Evolutionary conservation across 345 rosid species (phyloP).

Genomic region (Lepidium aucheri): DNA sequence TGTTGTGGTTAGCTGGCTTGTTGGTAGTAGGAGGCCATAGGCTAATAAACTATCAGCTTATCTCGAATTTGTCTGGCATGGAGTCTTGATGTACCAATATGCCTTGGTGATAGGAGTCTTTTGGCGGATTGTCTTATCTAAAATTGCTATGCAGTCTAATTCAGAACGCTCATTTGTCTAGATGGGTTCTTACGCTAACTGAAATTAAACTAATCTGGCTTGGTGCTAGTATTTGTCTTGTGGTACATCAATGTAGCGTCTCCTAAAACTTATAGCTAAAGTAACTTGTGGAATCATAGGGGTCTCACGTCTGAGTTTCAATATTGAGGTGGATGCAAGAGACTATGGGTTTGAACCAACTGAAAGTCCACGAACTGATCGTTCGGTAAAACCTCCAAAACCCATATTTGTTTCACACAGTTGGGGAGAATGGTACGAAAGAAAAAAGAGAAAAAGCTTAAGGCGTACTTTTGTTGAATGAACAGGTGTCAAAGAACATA

Average conservation of each 20-base stretch:
- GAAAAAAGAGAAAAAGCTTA: neutral
- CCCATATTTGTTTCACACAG: neutral
- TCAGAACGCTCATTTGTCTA: neutral
- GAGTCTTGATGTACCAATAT: neutral
- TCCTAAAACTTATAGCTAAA: neutral
- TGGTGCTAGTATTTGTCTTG: neutral
- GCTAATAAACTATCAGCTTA: neutral
- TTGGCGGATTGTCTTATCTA: neutral
- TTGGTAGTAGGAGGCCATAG: neutral
- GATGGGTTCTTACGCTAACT: neutral
- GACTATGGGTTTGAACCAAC: conserved; percentile 83
- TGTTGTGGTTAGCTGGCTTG: neutral
- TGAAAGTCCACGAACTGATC: conserved; percentile 85
- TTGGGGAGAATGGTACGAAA: neutral
- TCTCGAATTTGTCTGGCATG: neutral
- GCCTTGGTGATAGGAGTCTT: neutral
- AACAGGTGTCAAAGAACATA: conserved; percentile 65
- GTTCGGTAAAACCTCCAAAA: conserved; percentile 52
- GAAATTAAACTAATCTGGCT: neutral
- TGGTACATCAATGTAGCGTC: neutral
- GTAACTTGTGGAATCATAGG: conserved; percentile 35
- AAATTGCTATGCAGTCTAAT: neutral
- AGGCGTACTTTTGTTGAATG: neutral
- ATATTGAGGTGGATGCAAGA: conserved; percentile 74
- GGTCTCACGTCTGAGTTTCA: conserved; percentile 71